phyloP scores from a whole-genome alignment of 2,329 filamentous ascomycete species.

The Cercospora nicotianae region DNA sequence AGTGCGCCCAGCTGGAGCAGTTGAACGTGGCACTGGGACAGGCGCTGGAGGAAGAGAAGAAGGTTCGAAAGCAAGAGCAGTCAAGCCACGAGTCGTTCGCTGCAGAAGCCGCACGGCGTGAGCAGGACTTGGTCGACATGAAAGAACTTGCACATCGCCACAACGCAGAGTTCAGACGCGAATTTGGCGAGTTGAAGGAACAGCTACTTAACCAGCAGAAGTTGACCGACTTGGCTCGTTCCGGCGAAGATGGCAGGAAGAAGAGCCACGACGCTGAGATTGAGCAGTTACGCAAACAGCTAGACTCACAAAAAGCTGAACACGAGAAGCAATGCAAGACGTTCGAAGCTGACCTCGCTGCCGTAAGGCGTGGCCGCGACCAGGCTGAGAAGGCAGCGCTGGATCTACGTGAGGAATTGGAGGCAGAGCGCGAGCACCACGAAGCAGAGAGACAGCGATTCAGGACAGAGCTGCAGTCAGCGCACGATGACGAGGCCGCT shows the following conservation, averaged over 20 bases:
- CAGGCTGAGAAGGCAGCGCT: constrained; percentile 27
- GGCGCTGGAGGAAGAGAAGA: constrained; percentile 32
- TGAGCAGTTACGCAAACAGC: constrained; percentile 24
- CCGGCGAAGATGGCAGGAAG: constrained; percentile 16
- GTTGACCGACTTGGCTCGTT: constrained; percentile 14
- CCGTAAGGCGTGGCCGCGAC: constrained; percentile 26
- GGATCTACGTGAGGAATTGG: constrained; percentile 30
- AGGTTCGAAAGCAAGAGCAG: constrained; percentile 27
- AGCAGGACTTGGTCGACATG: constrained; percentile 29
- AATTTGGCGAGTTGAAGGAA: constrained; percentile 28
- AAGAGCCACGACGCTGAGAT: constrained; percentile 25
- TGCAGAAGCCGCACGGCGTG: constrained; percentile 25
- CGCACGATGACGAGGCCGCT: constrained; percentile 19
- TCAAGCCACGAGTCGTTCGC: constrained; percentile 23
- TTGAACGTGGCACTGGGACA: constrained; percentile 31
- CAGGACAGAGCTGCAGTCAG: constrained; percentile 25
- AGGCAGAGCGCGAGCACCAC: constrained; percentile 27
- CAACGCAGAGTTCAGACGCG: constrained; percentile 28
- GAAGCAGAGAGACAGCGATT: constrained; percentile 29
- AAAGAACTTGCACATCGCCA: constrained; percentile 30
- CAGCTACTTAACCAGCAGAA: constrained; percentile 25
- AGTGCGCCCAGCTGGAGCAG: constrained; percentile 33
- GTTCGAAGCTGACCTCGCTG: constrained; percentile 28
- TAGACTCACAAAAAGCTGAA: constrained; percentile 24
- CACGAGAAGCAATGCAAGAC: constrained; percentile 21